Base-by-base conservation (phyloP, 176 grass and related monocot genomes). In the Carex cristatella region DNA sequence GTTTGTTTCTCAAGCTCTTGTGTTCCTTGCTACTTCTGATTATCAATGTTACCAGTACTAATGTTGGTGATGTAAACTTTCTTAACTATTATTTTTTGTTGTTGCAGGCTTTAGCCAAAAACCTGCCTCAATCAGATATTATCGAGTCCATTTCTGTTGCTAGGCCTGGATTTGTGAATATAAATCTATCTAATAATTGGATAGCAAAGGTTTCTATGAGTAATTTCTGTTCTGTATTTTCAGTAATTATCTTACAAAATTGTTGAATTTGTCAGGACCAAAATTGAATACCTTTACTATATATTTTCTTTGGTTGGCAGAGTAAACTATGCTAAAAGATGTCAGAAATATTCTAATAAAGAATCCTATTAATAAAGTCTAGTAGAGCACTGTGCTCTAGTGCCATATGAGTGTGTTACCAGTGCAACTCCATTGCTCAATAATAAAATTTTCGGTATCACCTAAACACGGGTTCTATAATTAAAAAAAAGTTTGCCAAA, bases 111-210 rank as follows among this genome's bases (percentile, higher is more conserved):
- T 91, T 99, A 88, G 87, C 91, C 2, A 87, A 86, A 79, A 95
- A 99, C 51, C 83, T 99, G 58, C 96, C 93, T 76, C 63, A 86
- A 6, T 94, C 85, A 72, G 93, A 95, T 19, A 92, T 99, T 63
- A 92, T 99, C 16, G 91, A 92, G 85, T 99, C 96, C 58, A 89
- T 91, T 18, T 94, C 93, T 84, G 90, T 95, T 46, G 96, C 96
- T 71, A 91, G 96, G 80, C 96, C 96, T 90, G 96, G 96, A 61
- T 99, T 95, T 88, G 96, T 99, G 55, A 99, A 99, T 87, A 95
- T 99, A 72, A 44, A 83, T 42, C 81, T 99, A 77, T 99, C 96
- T 10, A 91, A 90, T 66, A 81, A 49, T 82, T 99, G 96, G 93
- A 87, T 99, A 71, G 85, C 93, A 68, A 88, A 99, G 96, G 96